Percentiles rank a stretch among this genome's conserved stretches.
Conservation (phyloP, 2,329 filamentous ascomycete genomes). For the Hymenoscyphus salicellus region DNA sequence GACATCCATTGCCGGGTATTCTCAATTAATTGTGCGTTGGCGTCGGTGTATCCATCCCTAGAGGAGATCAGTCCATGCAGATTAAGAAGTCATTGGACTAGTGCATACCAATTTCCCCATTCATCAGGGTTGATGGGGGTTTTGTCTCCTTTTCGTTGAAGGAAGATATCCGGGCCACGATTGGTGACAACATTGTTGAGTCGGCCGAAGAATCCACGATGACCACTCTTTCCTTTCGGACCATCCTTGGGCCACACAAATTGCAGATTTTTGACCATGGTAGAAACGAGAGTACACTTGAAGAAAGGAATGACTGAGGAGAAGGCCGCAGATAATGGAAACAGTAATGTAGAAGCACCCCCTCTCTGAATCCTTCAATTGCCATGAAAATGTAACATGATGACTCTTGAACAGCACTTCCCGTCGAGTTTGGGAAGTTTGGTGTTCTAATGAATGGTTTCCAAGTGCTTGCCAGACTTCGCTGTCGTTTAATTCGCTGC, state of each 20-base stretch:
- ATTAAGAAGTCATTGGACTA: background rate
- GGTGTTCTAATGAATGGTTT: constrained; percentile 4
- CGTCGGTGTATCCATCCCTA: constrained; percentile 34
- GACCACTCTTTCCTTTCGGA: constrained; percentile 23
- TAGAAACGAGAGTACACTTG: background rate
- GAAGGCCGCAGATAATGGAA: background rate
- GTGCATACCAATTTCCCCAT: constrained; percentile 34
- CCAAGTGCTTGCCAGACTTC: constrained; percentile 22
- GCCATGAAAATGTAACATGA: background rate
- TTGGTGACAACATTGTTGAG: constrained; percentile 39
- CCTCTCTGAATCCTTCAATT: background rate
- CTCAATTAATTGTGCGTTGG: constrained; percentile 8
- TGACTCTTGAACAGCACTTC: constrained; percentile 20
- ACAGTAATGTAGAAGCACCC: background rate
- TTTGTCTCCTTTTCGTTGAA: constrained; percentile 27
- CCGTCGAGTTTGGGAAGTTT: constrained; percentile 21
- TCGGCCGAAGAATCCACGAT: constrained; percentile 30
- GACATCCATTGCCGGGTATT: constrained; percentile 8
- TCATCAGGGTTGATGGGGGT: constrained; percentile 26
- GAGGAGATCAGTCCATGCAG: background rate
- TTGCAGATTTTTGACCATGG: constrained; percentile 18
- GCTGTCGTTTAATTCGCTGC: constrained; percentile 22
- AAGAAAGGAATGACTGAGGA: background rate
- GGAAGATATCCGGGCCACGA: constrained; percentile 43
- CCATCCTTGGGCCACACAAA: constrained; percentile 36